Conservation (phyloP, 345 rosid species). For the Corymbia maculata region DNA sequence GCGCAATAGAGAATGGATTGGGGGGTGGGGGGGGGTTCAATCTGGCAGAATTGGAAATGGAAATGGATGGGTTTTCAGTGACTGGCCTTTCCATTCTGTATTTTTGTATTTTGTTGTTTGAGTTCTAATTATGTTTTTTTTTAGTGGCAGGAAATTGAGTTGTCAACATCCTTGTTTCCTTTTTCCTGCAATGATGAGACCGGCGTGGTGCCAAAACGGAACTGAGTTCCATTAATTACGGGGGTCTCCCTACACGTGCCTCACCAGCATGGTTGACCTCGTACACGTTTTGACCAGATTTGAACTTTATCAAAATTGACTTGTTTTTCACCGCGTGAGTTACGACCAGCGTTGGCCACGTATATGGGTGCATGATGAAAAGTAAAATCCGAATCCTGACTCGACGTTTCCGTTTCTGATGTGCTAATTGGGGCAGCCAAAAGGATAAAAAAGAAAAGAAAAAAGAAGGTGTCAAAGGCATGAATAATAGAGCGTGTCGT, state of each 20-base stretch:
- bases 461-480: background rate
- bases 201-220: background rate
- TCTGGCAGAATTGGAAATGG: too few species aligned
- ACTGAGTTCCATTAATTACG: background rate
- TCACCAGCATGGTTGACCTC: background rate
- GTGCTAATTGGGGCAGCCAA: background rate
- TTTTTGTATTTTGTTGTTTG: background rate
- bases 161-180: background rate
- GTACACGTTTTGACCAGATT: background rate
- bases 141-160: background rate
- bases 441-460: too few species aligned
- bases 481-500: background rate
- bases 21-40: background rate
- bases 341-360: background rate
- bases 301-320: background rate
- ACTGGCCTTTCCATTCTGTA: background rate
- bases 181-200: background rate
- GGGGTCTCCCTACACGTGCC: background rate
- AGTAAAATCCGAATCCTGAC: background rate
- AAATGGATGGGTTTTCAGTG: too few species aligned
- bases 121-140: background rate
- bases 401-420: background rate
- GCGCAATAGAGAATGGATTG: background rate
- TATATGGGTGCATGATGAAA: background rate
- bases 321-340: background rate